Base-by-base conservation (phyloP, 768 basidiomycete species). In the Termitomyces sp. region DNA sequence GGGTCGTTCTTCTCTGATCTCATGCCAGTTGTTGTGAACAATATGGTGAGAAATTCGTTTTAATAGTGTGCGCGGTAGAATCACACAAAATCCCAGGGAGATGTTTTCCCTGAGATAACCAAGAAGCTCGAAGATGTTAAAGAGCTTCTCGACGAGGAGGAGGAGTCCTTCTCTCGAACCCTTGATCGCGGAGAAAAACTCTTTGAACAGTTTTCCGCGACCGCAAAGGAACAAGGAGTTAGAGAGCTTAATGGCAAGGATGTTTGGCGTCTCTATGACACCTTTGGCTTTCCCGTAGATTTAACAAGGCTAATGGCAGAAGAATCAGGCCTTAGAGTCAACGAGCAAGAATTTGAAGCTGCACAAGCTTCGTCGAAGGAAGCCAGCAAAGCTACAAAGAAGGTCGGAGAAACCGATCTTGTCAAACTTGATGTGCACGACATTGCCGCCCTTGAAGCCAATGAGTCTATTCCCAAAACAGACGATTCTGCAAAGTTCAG, bases 231-330 rank as follows among this genome's bases (percentile, higher is more conserved):
- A 53, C 74, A 79, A 48, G 87, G 86, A 8, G 65, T 73, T 5
- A 86, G 76, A 39, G 82, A 85, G 63, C 84, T 99, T 31, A 85
- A 77, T 58, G 97, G 97, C 26, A 90, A 87, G 63, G 96, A 99
- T 66, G 92, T 98, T 36, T 99, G 97, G 97, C 83, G 92, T 27
- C 73, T 99, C 51, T 98, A 98, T 69, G 97, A 99, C 69, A 98
- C 97, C 1, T 99, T 91, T 68, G 97, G 97, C 51, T 99, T 99
- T 77, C 97, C 97, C 0, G 94, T 92, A 42, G 97, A 99, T 68
- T 75, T 99, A 50, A 99, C 97, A 1, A 86, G 89, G 50, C 79
- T 99, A 58, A 98, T 99, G 97, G 97, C 97, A 4, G 92, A 95
- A 69, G 97, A 99, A 68, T 76, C 92, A 29, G 88, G 87, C 2